phyloP scores from a whole-genome alignment of 352 stramenopile genomes.

The Elongisporangium undulatum region DNA sequence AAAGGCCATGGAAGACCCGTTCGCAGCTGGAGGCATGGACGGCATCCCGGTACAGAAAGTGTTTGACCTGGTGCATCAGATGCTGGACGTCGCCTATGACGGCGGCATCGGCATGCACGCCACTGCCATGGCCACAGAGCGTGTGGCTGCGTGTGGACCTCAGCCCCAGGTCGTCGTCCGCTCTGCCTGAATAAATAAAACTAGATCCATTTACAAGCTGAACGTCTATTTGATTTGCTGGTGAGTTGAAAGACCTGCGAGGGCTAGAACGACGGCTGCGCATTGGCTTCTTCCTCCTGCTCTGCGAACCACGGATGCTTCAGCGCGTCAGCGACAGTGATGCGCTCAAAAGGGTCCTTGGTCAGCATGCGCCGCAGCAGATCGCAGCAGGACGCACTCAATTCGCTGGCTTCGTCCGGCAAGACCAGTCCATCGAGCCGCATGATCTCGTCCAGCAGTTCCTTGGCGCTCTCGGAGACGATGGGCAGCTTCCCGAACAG shows the following conservation, averaged over 20 bases:
- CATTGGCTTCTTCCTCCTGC: too few species aligned
- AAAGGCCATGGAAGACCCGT: constrained; percentile 80
- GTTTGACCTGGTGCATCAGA: constrained; percentile 41
- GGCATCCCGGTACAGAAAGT: constrained; percentile 57
- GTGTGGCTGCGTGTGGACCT: too few species aligned
- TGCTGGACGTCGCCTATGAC: constrained; percentile 49
- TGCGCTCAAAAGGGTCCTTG: constrained; percentile 45
- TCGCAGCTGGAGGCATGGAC: constrained; percentile 60
- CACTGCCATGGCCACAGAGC: too few species aligned
- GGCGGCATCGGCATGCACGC: neutral
- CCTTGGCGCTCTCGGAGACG: constrained; percentile 52
- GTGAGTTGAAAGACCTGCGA: too few species aligned
- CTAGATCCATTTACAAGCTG: too few species aligned
- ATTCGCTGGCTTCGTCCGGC: constrained; percentile 9
- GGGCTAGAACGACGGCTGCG: too few species aligned
- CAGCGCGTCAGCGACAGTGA: constrained; percentile 37
- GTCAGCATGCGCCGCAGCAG: constrained; percentile 48
- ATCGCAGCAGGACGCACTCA: constrained; percentile 27
- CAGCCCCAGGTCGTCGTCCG: too few species aligned
- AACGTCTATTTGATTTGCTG: too few species aligned
- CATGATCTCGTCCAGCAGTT: constrained; percentile 80
- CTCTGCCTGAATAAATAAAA: too few species aligned
- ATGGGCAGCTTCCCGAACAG: constrained; percentile 83
- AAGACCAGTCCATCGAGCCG: constrained; percentile 33
- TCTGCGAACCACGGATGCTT: too few species aligned